These are phyloP conservation scores for Pulveroboletus sp. DNA, from an alignment of 768 basidiomycete species.

Conservation along the genomic window DNA sequence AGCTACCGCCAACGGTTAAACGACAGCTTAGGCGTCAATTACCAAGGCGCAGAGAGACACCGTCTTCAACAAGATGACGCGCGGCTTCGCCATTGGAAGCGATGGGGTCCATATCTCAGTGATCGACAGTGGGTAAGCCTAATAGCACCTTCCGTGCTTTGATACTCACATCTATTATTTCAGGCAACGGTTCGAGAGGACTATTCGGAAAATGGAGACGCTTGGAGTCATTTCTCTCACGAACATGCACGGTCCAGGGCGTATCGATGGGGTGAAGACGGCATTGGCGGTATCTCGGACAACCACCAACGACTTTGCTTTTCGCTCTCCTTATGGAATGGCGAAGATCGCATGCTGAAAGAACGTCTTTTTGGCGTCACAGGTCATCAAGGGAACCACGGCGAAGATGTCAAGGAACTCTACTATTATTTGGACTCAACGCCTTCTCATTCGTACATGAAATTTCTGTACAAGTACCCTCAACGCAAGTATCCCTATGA, in stretches of 20 bases:
- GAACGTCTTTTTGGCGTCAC: constrained; percentile 96
- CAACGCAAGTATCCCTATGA: constrained; percentile 92
- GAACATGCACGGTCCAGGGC: constrained; percentile 90
- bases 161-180: constrained; percentile 11
- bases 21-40: constrained; percentile 60
- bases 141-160: neutral
- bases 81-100: constrained; percentile 90
- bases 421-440: constrained; percentile 99
- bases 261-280: constrained; percentile 99
- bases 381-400: constrained; percentile 97
- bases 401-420: constrained; percentile 97
- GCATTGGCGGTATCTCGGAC: constrained; percentile 94
- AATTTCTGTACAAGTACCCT: constrained; percentile 98
- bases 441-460: constrained; percentile 99
- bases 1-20: constrained; percentile 62
- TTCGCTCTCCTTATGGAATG: constrained; percentile 91
- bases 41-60: constrained; percentile 77
- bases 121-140: constrained; percentile 92
- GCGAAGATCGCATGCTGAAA: constrained; percentile 88
- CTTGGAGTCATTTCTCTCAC: constrained; percentile 94
- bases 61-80: constrained; percentile 79
- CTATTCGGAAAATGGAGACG: constrained; percentile 94
- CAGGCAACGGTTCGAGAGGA: constrained; percentile 98
- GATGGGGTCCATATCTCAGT: constrained; percentile 97
- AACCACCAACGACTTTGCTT: constrained; percentile 95